A percentile compares a stretch with the other conserved stretches of the same genome.
Conservation (phyloP, 805 yeast genomes). For the Yarrowia porcina region DNA sequence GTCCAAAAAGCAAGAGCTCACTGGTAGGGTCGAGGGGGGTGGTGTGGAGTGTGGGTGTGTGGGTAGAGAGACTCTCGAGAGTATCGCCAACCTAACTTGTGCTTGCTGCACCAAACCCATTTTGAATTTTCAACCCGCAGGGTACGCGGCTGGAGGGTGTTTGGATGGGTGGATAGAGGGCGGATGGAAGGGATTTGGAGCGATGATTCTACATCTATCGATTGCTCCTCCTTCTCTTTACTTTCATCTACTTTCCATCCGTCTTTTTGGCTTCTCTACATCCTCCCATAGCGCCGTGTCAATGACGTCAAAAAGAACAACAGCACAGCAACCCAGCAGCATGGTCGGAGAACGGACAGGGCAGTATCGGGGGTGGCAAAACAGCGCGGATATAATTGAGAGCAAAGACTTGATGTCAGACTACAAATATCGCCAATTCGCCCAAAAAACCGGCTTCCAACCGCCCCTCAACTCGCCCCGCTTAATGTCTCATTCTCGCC, state of each 20-base stretch:
- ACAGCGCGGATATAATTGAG: not conserved
- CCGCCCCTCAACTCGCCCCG: not conserved
- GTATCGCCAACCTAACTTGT: constrained; percentile 19
- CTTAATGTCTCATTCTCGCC: constrained; percentile 15
- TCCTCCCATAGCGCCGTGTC: not conserved
- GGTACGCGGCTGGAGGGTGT: not conserved
- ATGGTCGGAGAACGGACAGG: not conserved
- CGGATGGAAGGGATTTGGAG: not conserved
- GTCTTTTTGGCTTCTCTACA: not conserved
- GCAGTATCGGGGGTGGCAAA: not conserved
- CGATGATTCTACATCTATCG: too few species aligned
- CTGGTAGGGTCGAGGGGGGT: not conserved
- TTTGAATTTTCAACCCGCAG: constrained; percentile 15
- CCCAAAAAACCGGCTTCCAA: not conserved
- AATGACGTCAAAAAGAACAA: not conserved
- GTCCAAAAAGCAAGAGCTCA: not conserved
- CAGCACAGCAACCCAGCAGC: constrained; percentile 8
- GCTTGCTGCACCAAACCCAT: constrained; percentile 20
- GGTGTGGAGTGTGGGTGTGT: not conserved
- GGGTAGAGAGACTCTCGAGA: not conserved
- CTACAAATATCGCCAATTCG: not conserved
- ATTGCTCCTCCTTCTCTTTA: too few species aligned
- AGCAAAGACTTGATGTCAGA: not conserved
- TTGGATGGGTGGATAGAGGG: too few species aligned
- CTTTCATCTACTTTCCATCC: not conserved